Evolutionary conservation across 345 rosid species (phyloP), one percentile per base, ranked within the genome.

Genomic region (Tarenaya hassleriana): DNA sequence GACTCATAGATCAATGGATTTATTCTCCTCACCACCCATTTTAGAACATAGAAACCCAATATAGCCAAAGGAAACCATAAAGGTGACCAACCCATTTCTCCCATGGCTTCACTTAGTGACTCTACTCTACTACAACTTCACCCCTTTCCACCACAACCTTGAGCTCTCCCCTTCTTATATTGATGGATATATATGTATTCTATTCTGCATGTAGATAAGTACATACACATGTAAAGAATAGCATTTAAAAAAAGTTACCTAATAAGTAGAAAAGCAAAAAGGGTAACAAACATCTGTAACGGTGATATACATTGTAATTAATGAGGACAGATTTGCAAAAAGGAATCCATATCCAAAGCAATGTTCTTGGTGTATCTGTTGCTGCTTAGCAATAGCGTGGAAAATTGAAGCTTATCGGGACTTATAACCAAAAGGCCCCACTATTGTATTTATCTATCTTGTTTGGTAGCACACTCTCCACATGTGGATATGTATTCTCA

Each of bases 1-100:
- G 69, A 48, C 64, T 86, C 94, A 48, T 86, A 75, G 2, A 81
- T 38, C 88, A 78, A 86, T 35, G 61, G 51, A 54, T 89, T 83
- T 7, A 55, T 69, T 47, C 64, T 69, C 71, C 69, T 58, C 39
- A 81, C 53, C 8, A 69, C 13, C 84, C 88, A 79, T 58, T 37
- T 66, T 48, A 81, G 40, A 39, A 55, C 67, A 43, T 66, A 14
- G 33, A 50, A 21, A 40, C 60, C 76, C 37, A 69, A 5, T 12
- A 47, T 35, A 27, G 43, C 4, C 8, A 38, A 52, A 50, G 59
- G 51, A 6, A 64, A 27, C 44, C 55, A 41, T 21, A 56, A 50
- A 20, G 45, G 16, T 37, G 32, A 37, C 47, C 21, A 43, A 49
- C 46, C 48, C 18, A 8, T 11, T 40, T 51, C n/a, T 11, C 0